phyloP scores from a whole-genome alignment of 1,284 basidiomycete genomes.

The Hemileccinum hortonii region DNA sequence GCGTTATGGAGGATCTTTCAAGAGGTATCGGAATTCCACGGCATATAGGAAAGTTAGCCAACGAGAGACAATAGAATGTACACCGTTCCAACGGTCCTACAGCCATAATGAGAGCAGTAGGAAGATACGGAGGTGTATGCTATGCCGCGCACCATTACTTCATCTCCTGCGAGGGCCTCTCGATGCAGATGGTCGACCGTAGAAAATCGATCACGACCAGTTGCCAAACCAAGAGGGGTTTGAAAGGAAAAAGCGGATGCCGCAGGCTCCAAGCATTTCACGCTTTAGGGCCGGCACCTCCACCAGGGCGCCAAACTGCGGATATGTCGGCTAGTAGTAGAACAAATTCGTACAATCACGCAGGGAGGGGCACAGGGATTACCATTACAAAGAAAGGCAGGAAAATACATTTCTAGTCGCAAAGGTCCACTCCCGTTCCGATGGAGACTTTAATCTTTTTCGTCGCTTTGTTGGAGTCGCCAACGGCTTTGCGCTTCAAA shows the following conservation, averaged over 20 bases:
- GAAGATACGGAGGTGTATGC: conserved; percentile 85
- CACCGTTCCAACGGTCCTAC: conserved; percentile 83
- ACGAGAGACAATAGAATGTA: conserved; percentile 48
- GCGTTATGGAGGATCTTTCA: no score
- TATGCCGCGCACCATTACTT: conserved; percentile 86
- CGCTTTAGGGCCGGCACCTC: conserved; percentile 33
- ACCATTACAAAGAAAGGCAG: not conserved
- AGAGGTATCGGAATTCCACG: no score
- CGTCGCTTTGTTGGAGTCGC: conserved; percentile 28
- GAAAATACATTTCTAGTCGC: conserved; percentile 40
- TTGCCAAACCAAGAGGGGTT: conserved; percentile 63
- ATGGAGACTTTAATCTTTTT: conserved; percentile 61
- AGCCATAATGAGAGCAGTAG: conserved; percentile 54
- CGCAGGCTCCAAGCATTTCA: not conserved
- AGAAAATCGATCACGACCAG: conserved; percentile 45
- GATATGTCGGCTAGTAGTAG: no score
- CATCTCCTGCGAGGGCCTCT: conserved; percentile 86
- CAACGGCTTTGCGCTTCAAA: conserved; percentile 33
- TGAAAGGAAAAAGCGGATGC: conserved; percentile 12
- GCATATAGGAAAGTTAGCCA: no score
- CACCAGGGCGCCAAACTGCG: no score
- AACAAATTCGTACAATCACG: not conserved
- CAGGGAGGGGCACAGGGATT: not conserved
- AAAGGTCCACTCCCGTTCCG: conserved; percentile 54
- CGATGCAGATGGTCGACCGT: conserved; percentile 56